A percentile compares a stretch with the other conserved stretches of the same genome.
phyloP scores from a whole-genome alignment of 2,329 filamentous ascomycete genomes.

The Mycogone perniciosa region DNA sequence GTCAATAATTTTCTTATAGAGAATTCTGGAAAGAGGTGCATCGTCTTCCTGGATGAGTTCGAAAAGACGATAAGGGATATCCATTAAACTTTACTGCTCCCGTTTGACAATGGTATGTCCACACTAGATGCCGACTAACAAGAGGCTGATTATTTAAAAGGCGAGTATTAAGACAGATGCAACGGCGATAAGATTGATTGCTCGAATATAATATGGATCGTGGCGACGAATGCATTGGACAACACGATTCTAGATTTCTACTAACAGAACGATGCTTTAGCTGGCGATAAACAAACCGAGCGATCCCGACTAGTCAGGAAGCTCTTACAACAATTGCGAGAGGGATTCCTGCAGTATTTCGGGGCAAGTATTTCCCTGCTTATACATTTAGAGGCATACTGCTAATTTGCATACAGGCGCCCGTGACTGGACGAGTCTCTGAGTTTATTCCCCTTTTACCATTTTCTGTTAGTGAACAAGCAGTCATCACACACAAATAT shows the following conservation, averaged over 20 bases:
- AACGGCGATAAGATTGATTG: conserved; percentile 29
- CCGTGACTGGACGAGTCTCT: conserved; percentile 8
- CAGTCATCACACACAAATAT: conserved; percentile 10
- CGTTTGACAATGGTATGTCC: conserved; percentile 38
- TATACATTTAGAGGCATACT: not conserved
- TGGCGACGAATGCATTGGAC: conserved; percentile 40
- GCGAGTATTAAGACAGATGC: conserved; percentile 35
- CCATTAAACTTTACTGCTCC: conserved; percentile 36
- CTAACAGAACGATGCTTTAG: conserved; percentile 5
- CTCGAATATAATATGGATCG: conserved; percentile 41
- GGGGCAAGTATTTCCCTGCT: not conserved
- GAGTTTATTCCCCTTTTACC: conserved; percentile 9
- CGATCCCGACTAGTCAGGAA: not conserved
- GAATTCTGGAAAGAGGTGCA: conserved; percentile 28
- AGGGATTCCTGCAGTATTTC: conserved; percentile 2
- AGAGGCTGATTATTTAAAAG: conserved; percentile 14
- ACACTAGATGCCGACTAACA: too few relatives aligned
- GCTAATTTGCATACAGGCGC: conserved; percentile 1
- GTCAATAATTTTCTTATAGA: conserved; percentile 42
- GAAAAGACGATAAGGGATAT: conserved; percentile 39
- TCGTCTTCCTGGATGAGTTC: conserved; percentile 48
- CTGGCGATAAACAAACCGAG: not conserved
- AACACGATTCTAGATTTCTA: conserved; percentile 34
- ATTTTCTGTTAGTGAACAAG: conserved; percentile 8
- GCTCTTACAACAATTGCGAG: not conserved